phyloP scores from a whole-genome alignment of 1,284 basidiomycete genomes.

The Calocybe gambosa region DNA sequence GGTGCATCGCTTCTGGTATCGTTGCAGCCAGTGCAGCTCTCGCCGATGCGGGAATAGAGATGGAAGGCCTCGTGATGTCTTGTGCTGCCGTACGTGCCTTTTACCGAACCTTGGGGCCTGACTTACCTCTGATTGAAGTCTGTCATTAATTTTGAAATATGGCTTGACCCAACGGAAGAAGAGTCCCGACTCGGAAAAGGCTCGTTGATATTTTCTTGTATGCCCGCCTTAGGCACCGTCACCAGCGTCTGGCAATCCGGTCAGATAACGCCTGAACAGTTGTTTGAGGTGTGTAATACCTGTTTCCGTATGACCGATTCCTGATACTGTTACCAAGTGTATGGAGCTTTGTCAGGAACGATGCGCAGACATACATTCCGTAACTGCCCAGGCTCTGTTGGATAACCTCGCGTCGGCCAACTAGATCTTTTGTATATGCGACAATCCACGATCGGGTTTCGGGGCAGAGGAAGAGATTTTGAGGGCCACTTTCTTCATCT shows the following conservation, averaged over 20 bases:
- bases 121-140: constrained; percentile 33
- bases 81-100: constrained; percentile 58
- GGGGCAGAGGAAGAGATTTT: too few relatives aligned
- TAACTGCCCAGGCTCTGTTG: constrained; percentile 64
- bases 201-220: constrained; percentile 68
- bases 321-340: constrained; percentile 37
- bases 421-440: not conserved
- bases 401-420: constrained; percentile 24
- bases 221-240: constrained; percentile 87
- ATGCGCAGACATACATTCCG: constrained; percentile 68
- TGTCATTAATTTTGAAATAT: constrained; percentile 45
- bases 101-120: not conserved
- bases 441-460: too few relatives aligned
- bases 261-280: constrained; percentile 42
- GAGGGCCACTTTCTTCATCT: too few relatives aligned
- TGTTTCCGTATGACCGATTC: constrained; percentile 1
- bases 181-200: constrained; percentile 57
- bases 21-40: constrained; percentile 89
- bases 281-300: constrained; percentile 44
- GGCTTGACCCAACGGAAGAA: constrained; percentile 75
- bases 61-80: constrained; percentile 78
- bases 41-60: constrained; percentile 83
- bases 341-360: constrained; percentile 61
- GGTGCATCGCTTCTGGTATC: constrained; percentile 77
- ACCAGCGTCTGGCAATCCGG: constrained; percentile 83